phyloP scores from a whole-genome alignment of 805 yeast species.

The Wickerhamiella sorbophila region DNA sequence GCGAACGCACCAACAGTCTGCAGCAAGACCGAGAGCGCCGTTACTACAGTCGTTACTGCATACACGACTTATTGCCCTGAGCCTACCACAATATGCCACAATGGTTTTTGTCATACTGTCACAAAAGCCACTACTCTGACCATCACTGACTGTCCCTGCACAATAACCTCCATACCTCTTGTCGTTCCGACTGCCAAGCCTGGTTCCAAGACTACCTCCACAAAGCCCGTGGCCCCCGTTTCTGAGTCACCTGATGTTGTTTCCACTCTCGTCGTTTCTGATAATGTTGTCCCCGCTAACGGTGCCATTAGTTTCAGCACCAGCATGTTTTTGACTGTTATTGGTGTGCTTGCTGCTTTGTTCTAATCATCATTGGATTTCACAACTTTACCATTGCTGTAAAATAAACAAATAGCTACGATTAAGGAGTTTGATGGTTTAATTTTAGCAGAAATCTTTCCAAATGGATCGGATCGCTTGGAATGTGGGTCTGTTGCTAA shows the following conservation, averaged over 20 bases:
- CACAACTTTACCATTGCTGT: no score
- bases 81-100: slow-evolving; percentile 8
- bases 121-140: slow-evolving; percentile 10
- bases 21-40: neutral
- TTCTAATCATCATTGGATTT: no score
- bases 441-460: no score
- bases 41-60: slow-evolving; percentile 12
- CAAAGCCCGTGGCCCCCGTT: neutral
- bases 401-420: no score
- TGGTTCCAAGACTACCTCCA: no score
- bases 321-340: no score
- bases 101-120: slow-evolving; percentile 9
- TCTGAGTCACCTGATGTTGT: neutral
- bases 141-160: slow-evolving; percentile 8
- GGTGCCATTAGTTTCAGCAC: no score
- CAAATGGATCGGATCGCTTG: no score
- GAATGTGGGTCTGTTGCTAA: no score
- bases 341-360: no score
- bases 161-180: neutral
- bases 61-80: slow-evolving; percentile 18
- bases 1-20: neutral
- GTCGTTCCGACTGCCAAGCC: neutral
- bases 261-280: neutral
- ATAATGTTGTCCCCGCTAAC: no score
- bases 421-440: no score